phyloP scores from a whole-genome alignment of 148 eudicot genomes.

The Chenopodium formosanum region DNA sequence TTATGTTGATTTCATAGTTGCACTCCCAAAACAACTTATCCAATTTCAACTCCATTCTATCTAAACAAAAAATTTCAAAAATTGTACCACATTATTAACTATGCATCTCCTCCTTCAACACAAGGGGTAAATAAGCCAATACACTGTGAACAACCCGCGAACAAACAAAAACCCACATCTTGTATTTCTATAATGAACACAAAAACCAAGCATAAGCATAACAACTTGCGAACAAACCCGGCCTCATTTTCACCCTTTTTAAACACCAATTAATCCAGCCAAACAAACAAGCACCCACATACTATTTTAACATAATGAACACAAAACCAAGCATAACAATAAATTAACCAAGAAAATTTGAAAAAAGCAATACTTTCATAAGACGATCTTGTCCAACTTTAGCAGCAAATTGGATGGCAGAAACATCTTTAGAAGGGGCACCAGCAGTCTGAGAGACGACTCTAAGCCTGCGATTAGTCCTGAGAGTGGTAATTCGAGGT shows the following conservation, averaged over 20 bases:
- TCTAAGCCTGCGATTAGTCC: conserved; percentile 15
- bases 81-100: not conserved
- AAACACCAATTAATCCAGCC: too few species aligned
- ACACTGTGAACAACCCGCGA: not conserved
- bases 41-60: not conserved
- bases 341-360: too few species aligned
- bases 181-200: not conserved
- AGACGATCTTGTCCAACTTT: conserved; percentile 68
- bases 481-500: conserved; percentile 8
- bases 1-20: too few species aligned
- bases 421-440: conserved; percentile 31
- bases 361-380: conserved; percentile 39
- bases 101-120: not conserved
- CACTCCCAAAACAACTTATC: not conserved
- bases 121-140: not conserved
- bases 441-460: conserved; percentile 41
- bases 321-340: not conserved
- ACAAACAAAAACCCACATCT: conserved; percentile 9
- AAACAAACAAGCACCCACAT: conserved; percentile 9
- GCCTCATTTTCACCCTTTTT: too few species aligned
- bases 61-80: not conserved
- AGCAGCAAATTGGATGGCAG: conserved; percentile 15
- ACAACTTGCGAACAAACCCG: too few species aligned
- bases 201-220: not conserved
- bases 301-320: not conserved